These are phyloP conservation scores for Blastobotrys mokoenaii DNA, from an alignment of 805 yeast species.

Conservation along the genomic window DNA sequence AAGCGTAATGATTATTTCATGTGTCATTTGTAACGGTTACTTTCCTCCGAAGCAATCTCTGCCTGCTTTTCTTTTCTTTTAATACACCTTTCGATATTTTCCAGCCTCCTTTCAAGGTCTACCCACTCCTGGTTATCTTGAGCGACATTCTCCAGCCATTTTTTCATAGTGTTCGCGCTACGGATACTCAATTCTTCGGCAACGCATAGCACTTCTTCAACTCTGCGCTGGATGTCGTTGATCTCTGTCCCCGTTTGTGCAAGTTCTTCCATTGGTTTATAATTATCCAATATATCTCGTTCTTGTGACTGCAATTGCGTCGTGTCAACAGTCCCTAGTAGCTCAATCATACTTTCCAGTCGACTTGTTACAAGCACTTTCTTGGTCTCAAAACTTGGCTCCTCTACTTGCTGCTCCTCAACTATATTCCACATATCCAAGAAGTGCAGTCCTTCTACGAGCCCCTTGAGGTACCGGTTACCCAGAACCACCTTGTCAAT, in stretches of 20 bases:
- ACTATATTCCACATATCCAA: too few relatives aligned
- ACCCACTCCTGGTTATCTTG: constrained; percentile 2
- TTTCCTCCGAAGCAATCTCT: not conserved
- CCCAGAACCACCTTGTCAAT: too few relatives aligned
- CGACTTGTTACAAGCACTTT: too few relatives aligned
- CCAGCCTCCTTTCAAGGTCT: constrained; percentile 4
- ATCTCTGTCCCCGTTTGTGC: not conserved
- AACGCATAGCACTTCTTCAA: not conserved
- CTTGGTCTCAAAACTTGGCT: too few relatives aligned
- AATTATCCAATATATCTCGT: too few relatives aligned
- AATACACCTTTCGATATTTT: not conserved
- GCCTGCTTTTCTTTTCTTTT: constrained; percentile 1
- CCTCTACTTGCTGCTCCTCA: too few relatives aligned
- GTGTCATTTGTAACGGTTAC: not conserved
- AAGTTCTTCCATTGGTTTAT: not conserved
- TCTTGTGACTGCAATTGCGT: too few relatives aligned
- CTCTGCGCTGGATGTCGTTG: not conserved
- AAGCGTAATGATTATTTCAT: not conserved
- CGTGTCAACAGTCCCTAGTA: too few relatives aligned
- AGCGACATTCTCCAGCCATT: not conserved
- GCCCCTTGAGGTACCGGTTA: too few relatives aligned
- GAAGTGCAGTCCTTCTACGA: too few relatives aligned
- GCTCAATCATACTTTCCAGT: too few relatives aligned
- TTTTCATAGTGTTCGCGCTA: not conserved
- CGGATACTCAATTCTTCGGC: constrained; percentile 1